Conservation (phyloP, 352 stramenopile species). For the Pythium sukuiense region DNA sequence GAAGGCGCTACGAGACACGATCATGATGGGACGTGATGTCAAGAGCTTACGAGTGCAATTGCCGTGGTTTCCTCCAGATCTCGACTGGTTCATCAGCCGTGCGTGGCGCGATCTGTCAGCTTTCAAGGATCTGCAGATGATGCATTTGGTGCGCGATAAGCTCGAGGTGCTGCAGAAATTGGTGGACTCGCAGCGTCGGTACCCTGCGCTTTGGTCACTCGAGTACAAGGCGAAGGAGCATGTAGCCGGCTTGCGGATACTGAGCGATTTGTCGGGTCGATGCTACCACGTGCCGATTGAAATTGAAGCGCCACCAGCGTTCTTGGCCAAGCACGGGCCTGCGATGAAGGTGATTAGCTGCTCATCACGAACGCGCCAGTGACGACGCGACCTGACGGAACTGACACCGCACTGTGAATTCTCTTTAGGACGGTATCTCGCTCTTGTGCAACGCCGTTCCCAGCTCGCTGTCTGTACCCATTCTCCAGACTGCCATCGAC, state of each 20-base stretch:
- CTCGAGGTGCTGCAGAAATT: slow-evolving; percentile 14
- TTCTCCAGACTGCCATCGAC: too few species aligned
- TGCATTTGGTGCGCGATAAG: slow-evolving; percentile 10
- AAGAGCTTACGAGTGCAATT: neutral
- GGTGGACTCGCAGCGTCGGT: slow-evolving; percentile 12
- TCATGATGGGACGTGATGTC: neutral
- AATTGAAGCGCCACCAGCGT: neutral
- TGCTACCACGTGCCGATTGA: slow-evolving; percentile 25
- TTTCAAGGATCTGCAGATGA: slow-evolving; percentile 7
- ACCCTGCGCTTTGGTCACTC: slow-evolving; percentile 19
- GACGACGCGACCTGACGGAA: too few species aligned
- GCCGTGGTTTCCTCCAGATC: slow-evolving; percentile 13
- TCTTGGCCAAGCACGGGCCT: neutral
- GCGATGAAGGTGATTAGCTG: too few species aligned
- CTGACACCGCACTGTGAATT: too few species aligned
- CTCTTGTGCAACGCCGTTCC: too few species aligned
- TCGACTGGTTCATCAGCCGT: slow-evolving; percentile 19
- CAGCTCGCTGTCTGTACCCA: too few species aligned
- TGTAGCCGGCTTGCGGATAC: slow-evolving; percentile 10
- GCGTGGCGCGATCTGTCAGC: slow-evolving; percentile 10
- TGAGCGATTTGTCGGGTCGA: slow-evolving; percentile 24
- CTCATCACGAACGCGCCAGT: too few species aligned
- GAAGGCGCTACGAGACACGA: slow-evolving; percentile 13
- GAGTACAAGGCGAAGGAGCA: neutral
- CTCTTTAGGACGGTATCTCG: too few species aligned